Base-by-base conservation (phyloP, 2,329 filamentous ascomycete species). In the Colletotrichum gloeosporioides region DNA sequence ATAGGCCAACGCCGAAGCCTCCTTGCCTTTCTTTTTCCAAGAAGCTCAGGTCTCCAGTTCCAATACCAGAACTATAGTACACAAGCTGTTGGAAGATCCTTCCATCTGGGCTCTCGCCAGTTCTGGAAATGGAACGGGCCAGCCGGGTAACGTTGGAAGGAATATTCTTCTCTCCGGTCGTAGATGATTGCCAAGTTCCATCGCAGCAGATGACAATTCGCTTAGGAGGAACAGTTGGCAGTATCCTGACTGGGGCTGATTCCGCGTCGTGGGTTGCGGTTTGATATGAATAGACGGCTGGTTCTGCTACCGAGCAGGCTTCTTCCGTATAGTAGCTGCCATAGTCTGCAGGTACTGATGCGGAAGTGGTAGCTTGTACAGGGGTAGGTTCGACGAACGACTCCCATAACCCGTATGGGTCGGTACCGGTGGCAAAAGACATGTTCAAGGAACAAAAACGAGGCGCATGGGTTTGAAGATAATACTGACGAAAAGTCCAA, bases 181-280 rank as follows among this genome's bases (percentile, higher is more conserved):
- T 57, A 6, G 75, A 75, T 5, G 75, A 70, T 13, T 75, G 75
- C 75, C 75, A 77, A 7, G 75, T 77, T 15, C 75, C 75, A 29
- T 77, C 75, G 4, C 55, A 55, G 49, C 75, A 75, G 29, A 77
- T 55, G 32, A 75, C 68, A 39, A 77, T 77, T 3, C 75, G 29
- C 71, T 77, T 77, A 31, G 66, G 31, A 57, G 61, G 4, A 9
- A 32, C 27, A 61, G 32, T 29, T 4, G 4, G 36, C 4, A 44
- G 36, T 4, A 44, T 18, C 0, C 6, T 10, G 36, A 55, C 3
- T 55, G 22, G 25, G 6, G 0, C 53, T 44, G 16, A 44, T 44
- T 44, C 36, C 1, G 36, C 0, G 36, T 18, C 18, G 36, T 44
- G 4, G 1, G 36, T 2, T 44, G 36, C 8, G 16, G 36, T 44